These are phyloP conservation scores for Ogataea hybrid DNA, from an alignment of 1,139 yeast species.

Conservation along the genomic window DNA sequence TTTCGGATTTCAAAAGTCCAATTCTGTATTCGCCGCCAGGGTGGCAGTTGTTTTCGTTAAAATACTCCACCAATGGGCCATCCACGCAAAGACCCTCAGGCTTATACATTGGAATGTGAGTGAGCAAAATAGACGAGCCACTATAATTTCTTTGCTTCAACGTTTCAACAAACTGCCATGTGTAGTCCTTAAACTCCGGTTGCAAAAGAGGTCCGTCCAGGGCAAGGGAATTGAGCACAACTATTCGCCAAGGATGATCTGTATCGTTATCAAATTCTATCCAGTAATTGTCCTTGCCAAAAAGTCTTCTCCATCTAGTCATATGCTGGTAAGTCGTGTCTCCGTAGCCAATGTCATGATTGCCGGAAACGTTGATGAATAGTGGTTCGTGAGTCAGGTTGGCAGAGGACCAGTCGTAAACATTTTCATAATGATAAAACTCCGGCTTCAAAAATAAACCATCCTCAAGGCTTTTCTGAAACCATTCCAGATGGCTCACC, in stretches of 20 bases:
- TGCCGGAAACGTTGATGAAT: conserved; percentile 83
- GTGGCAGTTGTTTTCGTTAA: conserved; percentile 45
- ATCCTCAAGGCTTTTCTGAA: conserved; percentile 39
- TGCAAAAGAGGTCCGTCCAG: conserved; percentile 91
- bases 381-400: conserved; percentile 45
- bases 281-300: conserved; percentile 85
- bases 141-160: conserved; percentile 52
- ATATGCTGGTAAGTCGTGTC: conserved; percentile 92
- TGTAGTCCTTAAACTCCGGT: conserved; percentile 60
- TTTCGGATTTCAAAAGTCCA: conserved; percentile 78
- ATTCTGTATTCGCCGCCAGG: conserved; percentile 60
- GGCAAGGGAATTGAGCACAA: conserved; percentile 78
- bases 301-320: conserved; percentile 68
- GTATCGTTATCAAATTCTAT: conserved; percentile 63
- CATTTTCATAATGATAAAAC: conserved; percentile 53
- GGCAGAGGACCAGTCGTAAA: conserved; percentile 61
- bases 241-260: conserved; percentile 75
- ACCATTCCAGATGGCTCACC: conserved; percentile 44
- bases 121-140: conserved; percentile 79
- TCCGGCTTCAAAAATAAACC: conserved; percentile 36
- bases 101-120: conserved; percentile 90
- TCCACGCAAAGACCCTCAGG: conserved; percentile 79
- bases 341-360: conserved; percentile 96
- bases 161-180: conserved; percentile 69
- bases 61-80: conserved; percentile 73